These are phyloP conservation scores for Pythium phragmiticola DNA, from an alignment of 352 stramenopile species.

Conservation along the genomic window DNA sequence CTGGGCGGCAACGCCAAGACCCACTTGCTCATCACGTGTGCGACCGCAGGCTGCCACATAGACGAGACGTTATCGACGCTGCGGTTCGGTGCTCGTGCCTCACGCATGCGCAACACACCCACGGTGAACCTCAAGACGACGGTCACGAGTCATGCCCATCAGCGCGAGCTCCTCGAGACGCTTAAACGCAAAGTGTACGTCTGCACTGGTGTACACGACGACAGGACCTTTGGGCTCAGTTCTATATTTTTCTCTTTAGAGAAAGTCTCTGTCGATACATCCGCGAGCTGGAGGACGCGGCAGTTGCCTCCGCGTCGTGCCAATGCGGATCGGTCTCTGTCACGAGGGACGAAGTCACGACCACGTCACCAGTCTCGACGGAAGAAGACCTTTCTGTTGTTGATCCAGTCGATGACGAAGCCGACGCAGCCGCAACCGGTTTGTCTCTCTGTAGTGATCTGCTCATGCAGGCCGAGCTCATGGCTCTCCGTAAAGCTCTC, in stretches of 20 bases:
- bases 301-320: not conserved
- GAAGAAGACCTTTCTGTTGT: not conserved
- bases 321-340: constrained; percentile 1
- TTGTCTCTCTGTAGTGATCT: constrained; percentile 24
- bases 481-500: constrained; percentile 39
- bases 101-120: constrained; percentile 73
- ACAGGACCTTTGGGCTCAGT: not conserved
- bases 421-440: not conserved
- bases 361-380: not conserved
- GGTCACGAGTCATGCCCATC: constrained; percentile 20
- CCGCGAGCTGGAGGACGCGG: constrained; percentile 39
- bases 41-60: constrained; percentile 32
- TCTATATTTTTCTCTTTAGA: constrained; percentile 12
- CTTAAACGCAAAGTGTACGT: constrained; percentile 60
- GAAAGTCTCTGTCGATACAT: constrained; percentile 61
- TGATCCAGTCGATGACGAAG: constrained; percentile 1
- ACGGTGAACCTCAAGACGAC: constrained; percentile 53
- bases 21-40: constrained; percentile 75
- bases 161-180: constrained; percentile 33
- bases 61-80: constrained; percentile 87
- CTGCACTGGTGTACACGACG: not conserved
- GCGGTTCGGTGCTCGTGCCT: constrained; percentile 88
- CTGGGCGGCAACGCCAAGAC: constrained; percentile 89
- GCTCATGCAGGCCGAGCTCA: constrained; percentile 53
- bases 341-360: not conserved